phyloP scores from a whole-genome alignment of 2,329 filamentous ascomycete genomes.

The Arthroderma sp. region DNA sequence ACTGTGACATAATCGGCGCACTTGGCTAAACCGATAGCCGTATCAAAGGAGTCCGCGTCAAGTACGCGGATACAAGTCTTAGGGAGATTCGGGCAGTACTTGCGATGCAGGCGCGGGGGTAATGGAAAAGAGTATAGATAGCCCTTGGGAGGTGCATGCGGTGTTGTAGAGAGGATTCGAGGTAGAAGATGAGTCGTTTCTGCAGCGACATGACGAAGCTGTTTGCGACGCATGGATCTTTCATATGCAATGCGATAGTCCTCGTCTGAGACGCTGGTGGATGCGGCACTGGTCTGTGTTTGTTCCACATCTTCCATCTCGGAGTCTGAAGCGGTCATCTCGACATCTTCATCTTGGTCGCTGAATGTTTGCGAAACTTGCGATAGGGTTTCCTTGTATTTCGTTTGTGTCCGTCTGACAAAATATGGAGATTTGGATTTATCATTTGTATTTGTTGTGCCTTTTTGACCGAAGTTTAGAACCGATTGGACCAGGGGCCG shows the following conservation, averaged over 20 bases:
- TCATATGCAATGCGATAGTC: background rate
- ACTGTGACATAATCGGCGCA: conserved; percentile 12
- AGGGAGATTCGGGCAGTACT: conserved; percentile 30
- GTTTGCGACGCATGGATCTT: conserved; percentile 8
- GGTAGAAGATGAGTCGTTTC: conserved; percentile 39
- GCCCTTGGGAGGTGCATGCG: conserved; percentile 27
- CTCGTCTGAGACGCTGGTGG: background rate
- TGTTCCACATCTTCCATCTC: conserved; percentile 10
- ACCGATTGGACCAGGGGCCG: conserved; percentile 11
- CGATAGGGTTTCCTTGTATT: background rate
- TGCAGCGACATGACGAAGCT: conserved; percentile 31
- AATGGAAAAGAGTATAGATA: conserved; percentile 25
- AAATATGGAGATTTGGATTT: background rate
- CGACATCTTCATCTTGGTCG: background rate
- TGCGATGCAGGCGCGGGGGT: conserved; percentile 27
- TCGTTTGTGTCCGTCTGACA: background rate
- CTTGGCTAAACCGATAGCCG: conserved; percentile 33
- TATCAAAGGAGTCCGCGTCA: conserved; percentile 46
- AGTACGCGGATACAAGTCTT: conserved; percentile 36
- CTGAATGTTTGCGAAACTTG: background rate
- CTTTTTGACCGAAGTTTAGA: conserved; percentile 10
- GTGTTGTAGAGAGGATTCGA: conserved; percentile 33
- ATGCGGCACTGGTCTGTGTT: background rate
- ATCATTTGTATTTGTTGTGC: background rate
- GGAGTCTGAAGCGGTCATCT: background rate